phyloP scores from a whole-genome alignment of 139 green algal genomes.

The Ulvella scutata region DNA sequence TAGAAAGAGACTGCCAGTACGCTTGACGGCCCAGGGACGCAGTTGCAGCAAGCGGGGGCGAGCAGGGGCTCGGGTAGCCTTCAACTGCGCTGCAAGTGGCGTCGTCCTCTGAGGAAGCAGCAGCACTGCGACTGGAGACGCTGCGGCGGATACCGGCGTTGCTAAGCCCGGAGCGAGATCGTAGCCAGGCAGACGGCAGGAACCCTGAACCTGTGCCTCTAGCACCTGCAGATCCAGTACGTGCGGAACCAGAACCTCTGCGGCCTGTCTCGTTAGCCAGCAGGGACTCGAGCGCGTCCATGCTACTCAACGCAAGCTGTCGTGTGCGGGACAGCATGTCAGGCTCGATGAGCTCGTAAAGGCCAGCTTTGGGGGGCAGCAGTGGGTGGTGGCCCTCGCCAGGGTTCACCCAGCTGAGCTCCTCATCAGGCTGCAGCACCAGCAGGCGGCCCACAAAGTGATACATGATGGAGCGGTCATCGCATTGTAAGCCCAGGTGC shows the following conservation, averaged over 20 bases:
- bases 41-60: not conserved
- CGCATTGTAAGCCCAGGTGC: slow-evolving; percentile 46
- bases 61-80: not conserved
- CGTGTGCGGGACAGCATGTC: not conserved
- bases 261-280: too few species aligned
- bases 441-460: slow-evolving; percentile 68
- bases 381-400: slow-evolving; percentile 53
- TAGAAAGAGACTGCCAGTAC: not conserved
- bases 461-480: slow-evolving; percentile 53
- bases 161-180: not conserved
- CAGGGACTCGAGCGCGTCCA: slow-evolving; percentile 4
- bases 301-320: not conserved
- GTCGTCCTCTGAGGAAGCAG: not conserved
- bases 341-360: slow-evolving; percentile 47
- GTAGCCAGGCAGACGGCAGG: not conserved
- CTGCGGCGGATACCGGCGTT: too few species aligned
- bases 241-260: too few species aligned
- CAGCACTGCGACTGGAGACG: too few species aligned
- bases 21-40: not conserved
- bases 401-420: slow-evolving; percentile 24
- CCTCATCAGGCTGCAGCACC: slow-evolving; percentile 69
- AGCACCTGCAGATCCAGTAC: not conserved
- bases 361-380: slow-evolving; percentile 50
- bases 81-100: not conserved
- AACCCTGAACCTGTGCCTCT: not conserved